Conservation (phyloP, 2,329 filamentous ascomycete species). For the Dryadomyces quercus-mongolicae region DNA sequence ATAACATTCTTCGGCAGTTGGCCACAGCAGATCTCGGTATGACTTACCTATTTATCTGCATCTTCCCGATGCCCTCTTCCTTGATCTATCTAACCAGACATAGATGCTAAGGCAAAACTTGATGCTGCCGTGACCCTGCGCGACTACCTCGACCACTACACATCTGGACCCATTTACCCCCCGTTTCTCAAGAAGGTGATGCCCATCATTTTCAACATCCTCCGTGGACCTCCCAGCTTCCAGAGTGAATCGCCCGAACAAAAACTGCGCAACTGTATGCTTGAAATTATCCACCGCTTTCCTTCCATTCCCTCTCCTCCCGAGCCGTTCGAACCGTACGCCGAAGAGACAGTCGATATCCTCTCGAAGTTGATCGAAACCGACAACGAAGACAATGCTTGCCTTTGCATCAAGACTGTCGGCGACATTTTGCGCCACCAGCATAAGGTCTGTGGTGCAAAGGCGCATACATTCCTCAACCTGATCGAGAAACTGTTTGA, state of each 20-base stretch:
- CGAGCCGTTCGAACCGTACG: slow-evolving; percentile 79
- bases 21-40: slow-evolving; percentile 43
- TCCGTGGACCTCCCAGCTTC: slow-evolving; percentile 80
- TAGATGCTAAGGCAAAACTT: slow-evolving; percentile 72
- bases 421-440: slow-evolving; percentile 96
- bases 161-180: slow-evolving; percentile 58
- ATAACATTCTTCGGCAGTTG: slow-evolving; percentile 47
- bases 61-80: neutral
- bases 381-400: slow-evolving; percentile 97
- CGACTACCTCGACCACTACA: slow-evolving; percentile 85
- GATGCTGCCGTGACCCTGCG: slow-evolving; percentile 77
- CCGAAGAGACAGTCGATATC: slow-evolving; percentile 77
- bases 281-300: slow-evolving; percentile 88
- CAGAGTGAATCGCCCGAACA: slow-evolving; percentile 82
- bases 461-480: slow-evolving; percentile 80
- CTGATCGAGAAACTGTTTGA: slow-evolving; percentile 94
- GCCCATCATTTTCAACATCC: slow-evolving; percentile 75
- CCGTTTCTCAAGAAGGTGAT: slow-evolving; percentile 79
- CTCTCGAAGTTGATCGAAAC: slow-evolving; percentile 78
- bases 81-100: neutral
- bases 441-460: slow-evolving; percentile 62
- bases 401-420: slow-evolving; percentile 95
- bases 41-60: slow-evolving; percentile 5
- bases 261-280: slow-evolving; percentile 84
- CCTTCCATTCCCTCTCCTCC: slow-evolving; percentile 56